Evolutionary conservation across 1,284 basidiomycete genomes (phyloP).

Genomic region (Irpex rosettiformis): DNA sequence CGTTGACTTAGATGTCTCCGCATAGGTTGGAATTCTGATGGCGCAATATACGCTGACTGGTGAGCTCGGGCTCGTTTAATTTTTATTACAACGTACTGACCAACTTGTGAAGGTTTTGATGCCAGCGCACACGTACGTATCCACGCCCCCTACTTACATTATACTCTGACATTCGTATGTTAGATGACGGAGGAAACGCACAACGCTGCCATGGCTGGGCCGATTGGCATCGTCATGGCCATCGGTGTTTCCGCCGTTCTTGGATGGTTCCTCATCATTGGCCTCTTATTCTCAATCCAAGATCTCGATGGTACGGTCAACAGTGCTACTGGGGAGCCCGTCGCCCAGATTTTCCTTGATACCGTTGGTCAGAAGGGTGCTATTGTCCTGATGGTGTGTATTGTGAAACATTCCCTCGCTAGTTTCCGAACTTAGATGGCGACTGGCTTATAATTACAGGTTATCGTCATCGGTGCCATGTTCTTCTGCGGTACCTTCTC

Average conservation of each 20-base stretch:
- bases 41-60: constrained; percentile 71
- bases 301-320: constrained; percentile 54
- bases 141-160: not conserved
- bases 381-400: constrained; percentile 62
- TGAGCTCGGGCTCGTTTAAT: constrained; percentile 22
- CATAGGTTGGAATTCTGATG: constrained; percentile 60
- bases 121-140: constrained; percentile 61
- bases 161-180: not conserved
- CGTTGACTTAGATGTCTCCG: not conserved
- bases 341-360: constrained; percentile 74
- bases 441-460: constrained; percentile 27
- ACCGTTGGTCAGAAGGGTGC: constrained; percentile 69
- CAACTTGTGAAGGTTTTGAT: constrained; percentile 52
- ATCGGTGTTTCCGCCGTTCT: constrained; percentile 73
- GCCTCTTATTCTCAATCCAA: constrained; percentile 74
- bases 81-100: not conserved
- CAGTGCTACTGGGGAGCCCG: constrained; percentile 60
- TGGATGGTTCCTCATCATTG: constrained; percentile 70
- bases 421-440: not conserved
- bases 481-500: constrained; percentile 76
- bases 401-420: not conserved
- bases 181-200: constrained; percentile 79
- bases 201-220: constrained; percentile 67
- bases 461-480: constrained; percentile 68
- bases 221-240: constrained; percentile 65